These are phyloP conservation scores for Calonectria ilicicola DNA, from an alignment of 2,329 filamentous ascomycete genomes.

Conservation along the genomic window DNA sequence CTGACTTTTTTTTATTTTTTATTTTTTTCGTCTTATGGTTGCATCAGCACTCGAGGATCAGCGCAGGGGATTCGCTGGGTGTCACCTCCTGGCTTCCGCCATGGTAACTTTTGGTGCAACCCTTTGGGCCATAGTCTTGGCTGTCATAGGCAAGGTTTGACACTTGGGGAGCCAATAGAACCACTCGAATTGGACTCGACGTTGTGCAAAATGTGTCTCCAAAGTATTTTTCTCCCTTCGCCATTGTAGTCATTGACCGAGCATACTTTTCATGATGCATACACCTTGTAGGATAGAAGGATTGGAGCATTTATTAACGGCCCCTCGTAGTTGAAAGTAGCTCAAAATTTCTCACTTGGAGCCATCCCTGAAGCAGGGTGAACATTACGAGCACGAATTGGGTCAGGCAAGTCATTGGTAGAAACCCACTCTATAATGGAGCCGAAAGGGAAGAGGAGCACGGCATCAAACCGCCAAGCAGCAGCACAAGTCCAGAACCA, in stretches of 20 bases:
- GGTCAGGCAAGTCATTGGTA: neutral
- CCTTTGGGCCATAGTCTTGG: neutral
- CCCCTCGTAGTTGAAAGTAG: neutral
- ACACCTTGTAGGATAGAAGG: neutral
- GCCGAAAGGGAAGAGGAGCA: neutral
- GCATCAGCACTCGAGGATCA: slow-evolving; percentile 4
- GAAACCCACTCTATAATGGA: neutral
- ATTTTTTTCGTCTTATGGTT: neutral
- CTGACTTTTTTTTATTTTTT: neutral
- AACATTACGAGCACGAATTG: neutral
- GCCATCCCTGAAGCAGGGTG: too few relatives aligned
- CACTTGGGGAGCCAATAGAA: slow-evolving; percentile 8
- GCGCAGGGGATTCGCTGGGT: slow-evolving; percentile 11
- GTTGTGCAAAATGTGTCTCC: neutral
- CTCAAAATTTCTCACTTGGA: neutral
- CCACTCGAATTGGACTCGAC: neutral
- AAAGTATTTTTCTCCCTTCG: neutral
- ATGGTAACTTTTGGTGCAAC: neutral
- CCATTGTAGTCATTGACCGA: neutral
- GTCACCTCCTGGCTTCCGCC: slow-evolving; percentile 7
- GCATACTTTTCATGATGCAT: neutral
- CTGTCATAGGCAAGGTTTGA: neutral
- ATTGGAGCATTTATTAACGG: neutral
- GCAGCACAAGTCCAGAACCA: neutral
- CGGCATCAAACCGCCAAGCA: neutral